Percentiles rank a stretch among this genome's conserved stretches.
Evolutionary conservation across 2,329 filamentous ascomycete genomes (phyloP).

Genomic region (Coniochaeta hoffmannii): DNA sequence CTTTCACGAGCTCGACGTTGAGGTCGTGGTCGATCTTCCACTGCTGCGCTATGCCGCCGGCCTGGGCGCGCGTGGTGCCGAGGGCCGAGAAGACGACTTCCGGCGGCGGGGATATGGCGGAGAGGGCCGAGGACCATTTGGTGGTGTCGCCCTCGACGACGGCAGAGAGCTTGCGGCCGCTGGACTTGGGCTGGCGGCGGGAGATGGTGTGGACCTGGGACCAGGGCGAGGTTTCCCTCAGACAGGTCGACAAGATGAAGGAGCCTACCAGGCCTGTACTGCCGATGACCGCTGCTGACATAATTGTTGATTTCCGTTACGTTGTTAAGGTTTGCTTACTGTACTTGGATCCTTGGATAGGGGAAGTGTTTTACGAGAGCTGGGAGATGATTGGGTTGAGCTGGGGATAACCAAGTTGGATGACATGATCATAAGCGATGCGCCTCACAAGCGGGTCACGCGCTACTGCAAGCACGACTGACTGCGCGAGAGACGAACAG

Average conservation of each 20-base stretch:
- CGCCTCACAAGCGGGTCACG: neutral
- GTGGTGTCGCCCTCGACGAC: slow-evolving; percentile 59
- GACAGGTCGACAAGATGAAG: slow-evolving; percentile 63
- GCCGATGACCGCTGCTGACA: slow-evolving; percentile 46
- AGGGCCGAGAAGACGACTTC: slow-evolving; percentile 68
- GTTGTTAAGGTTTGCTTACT: neutral
- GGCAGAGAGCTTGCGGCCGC: slow-evolving; percentile 55
- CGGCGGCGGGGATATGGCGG: slow-evolving; percentile 46
- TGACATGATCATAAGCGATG: neutral
- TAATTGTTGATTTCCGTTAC: neutral
- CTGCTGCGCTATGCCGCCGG: slow-evolving; percentile 71
- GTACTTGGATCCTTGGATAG: neutral
- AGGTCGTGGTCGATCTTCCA: slow-evolving; percentile 84
- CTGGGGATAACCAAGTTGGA: too few relatives aligned
- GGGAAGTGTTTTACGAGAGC: neutral
- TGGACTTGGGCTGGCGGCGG: slow-evolving; percentile 52
- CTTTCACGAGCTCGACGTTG: slow-evolving; percentile 69
- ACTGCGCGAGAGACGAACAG: neutral
- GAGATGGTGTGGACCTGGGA: slow-evolving; percentile 54
- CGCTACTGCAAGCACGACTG: neutral
- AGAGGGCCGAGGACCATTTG: slow-evolving; percentile 59
- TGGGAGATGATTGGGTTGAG: neutral
- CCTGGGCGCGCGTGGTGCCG: slow-evolving; percentile 69
- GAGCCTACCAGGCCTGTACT: slow-evolving; percentile 64
- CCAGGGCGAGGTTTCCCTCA: slow-evolving; percentile 36